Evolutionary conservation across 75 land plant species (phyloP), one percentile per base, ranked within the genome.

Genomic region (Cunninghamia lanceolata): DNA sequence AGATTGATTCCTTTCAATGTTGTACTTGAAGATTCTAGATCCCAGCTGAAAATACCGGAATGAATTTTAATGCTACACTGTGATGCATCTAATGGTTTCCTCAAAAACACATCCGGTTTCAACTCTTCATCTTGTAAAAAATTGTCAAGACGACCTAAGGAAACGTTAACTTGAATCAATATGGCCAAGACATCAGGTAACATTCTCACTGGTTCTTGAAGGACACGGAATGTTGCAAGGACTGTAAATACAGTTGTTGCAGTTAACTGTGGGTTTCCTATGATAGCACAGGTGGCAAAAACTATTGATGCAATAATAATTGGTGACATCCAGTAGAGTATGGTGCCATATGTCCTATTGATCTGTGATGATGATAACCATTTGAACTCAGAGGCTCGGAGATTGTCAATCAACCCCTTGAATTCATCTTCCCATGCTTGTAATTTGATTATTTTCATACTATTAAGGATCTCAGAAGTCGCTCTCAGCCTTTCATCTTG

Each of bases 401-500:
- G 90, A 3, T 87, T 52, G 28, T 89, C 85, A n/a, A 95, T 85
- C 81, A 84, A 38, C 25, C 46, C 82, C 82, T 82, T 85, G 88
- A 96, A 96, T 6, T 92, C 85, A 28, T 92, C 95, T 71, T 96
- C 99, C 99, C 99, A 96, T 46, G 96, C 93, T 73, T 94, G 96
- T 47, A 96, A 71, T 87, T 96, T 96, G 85, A 96, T 90, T 52
- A 96, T 85, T 85, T 93, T 94, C 95, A 96, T 96, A 53, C 86
- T 94, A 87, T 92, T 94, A 21, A 96, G 86, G 85, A 90, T 83
- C 81, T 95, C 99, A 6, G 94, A 91, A 34, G 95, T 93, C 14
- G 93, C 87, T 66, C 94, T 83, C 9, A 94, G 89, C 76, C 99
- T 79, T 74, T 88, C 89, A 75, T 95, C 97, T 83, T 93, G 94